Evolutionary conservation across 805 yeast genomes (phyloP).

Genomic region (Kluyveromyces nonfermentans): DNA sequence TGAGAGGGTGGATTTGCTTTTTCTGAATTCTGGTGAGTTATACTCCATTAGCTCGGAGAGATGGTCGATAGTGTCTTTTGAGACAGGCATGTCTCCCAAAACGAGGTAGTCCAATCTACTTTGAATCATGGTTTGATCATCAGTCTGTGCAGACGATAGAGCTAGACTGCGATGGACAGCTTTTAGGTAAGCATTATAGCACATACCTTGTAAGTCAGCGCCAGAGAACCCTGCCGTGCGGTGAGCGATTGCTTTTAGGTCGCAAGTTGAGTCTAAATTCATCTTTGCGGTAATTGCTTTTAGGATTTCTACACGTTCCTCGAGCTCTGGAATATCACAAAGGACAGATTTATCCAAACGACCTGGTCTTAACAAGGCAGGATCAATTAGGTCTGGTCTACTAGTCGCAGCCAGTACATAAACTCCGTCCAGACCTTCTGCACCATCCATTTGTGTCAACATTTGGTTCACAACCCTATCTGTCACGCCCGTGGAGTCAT

Average conservation of each 20-base stretch:
- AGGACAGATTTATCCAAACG: conserved; percentile 86
- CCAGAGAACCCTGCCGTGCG: conserved; percentile 76
- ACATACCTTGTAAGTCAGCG: conserved; percentile 88
- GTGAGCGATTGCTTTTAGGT: conserved; percentile 45
- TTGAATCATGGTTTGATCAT: conserved; percentile 16
- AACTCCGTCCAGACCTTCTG: conserved; percentile 94
- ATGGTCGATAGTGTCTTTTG: background rate
- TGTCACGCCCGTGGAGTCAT: conserved; percentile 95
- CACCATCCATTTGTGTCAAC: conserved; percentile 98
- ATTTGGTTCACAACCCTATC: conserved; percentile 95
- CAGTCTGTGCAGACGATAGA: conserved; percentile 31
- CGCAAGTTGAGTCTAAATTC: conserved; percentile 42
- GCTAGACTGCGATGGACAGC: conserved; percentile 70
- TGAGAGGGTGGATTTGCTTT: conserved; percentile 9
- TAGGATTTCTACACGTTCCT: conserved; percentile 69
- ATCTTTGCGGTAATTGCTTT: conserved; percentile 29
- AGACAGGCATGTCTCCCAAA: conserved; percentile 23
- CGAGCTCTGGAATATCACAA: conserved; percentile 73
- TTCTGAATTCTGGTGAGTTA: background rate
- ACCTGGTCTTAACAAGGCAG: conserved; percentile 92
- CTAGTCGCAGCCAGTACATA: conserved; percentile 94
- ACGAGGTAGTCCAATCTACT: conserved; percentile 33
- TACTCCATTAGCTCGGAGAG: background rate
- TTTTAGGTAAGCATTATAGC: conserved; percentile 82
- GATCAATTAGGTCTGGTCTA: conserved; percentile 91